A percentile compares a stretch with the other conserved stretches of the same genome.
Evolutionary conservation across 768 basidiomycete genomes (phyloP).

Genomic region (Clathrus columnatus): DNA sequence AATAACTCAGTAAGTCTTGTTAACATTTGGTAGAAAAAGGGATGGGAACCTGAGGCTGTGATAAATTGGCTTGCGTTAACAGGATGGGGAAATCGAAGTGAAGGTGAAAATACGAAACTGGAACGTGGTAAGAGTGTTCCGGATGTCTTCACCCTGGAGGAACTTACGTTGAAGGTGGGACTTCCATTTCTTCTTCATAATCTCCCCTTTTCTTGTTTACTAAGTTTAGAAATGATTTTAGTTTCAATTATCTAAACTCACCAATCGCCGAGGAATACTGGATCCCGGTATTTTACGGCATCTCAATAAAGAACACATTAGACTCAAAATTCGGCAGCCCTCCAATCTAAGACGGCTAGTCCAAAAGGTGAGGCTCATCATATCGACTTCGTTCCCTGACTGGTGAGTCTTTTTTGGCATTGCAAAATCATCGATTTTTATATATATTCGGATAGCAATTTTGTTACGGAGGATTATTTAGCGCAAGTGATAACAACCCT

Average conservation of each 20-base stretch:
- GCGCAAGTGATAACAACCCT: constrained; percentile 52
- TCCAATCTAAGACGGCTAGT: constrained; percentile 48
- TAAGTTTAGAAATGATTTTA: constrained; percentile 19
- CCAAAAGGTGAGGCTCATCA: constrained; percentile 38
- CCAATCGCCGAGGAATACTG: constrained; percentile 76
- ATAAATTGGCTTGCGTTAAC: constrained; percentile 90
- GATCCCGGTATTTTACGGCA: constrained; percentile 75
- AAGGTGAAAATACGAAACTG: not conserved
- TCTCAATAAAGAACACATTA: constrained; percentile 82
- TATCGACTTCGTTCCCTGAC: constrained; percentile 50
- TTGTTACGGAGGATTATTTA: constrained; percentile 50
- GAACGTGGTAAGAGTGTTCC: constrained; percentile 17
- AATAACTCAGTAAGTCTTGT: not conserved
- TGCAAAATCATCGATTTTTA: too few relatives aligned
- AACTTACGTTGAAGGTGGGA: constrained; percentile 18
- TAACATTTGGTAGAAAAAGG: constrained; percentile 45
- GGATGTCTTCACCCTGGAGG: constrained; percentile 17
- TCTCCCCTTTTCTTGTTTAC: constrained; percentile 37
- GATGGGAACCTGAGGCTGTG: constrained; percentile 85
- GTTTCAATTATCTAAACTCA: constrained; percentile 73
- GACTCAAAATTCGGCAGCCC: constrained; percentile 41
- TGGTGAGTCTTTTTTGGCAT: constrained; percentile 35
- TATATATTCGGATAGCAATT: constrained; percentile 22
- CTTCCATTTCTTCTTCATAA: constrained; percentile 29
- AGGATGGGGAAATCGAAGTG: constrained; percentile 70